Percentiles rank a stretch among this genome's conserved stretches.
Evolutionary conservation across 805 yeast genomes (phyloP).

Genomic region (Saccharomycopsis capsularis): DNA sequence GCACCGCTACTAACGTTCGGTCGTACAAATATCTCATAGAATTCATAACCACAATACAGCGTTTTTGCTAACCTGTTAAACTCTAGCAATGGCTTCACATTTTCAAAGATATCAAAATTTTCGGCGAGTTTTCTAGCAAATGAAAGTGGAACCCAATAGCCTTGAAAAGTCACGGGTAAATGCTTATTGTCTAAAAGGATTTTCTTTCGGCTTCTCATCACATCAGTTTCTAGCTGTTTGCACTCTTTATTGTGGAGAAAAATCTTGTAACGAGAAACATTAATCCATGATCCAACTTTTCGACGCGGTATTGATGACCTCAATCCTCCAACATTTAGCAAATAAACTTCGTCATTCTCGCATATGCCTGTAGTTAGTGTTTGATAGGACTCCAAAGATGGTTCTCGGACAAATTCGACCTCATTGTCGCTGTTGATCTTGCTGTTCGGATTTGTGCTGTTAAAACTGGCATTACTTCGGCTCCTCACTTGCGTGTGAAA

Average conservation of each 20-base stretch:
- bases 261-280: constrained; percentile 21
- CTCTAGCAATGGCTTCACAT: constrained; percentile 23
- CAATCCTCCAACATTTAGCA: constrained; percentile 13
- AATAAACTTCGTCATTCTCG: constrained; percentile 19
- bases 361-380: constrained; percentile 4
- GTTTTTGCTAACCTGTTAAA: constrained; percentile 27
- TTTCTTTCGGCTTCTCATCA: constrained; percentile 1
- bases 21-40: constrained; percentile 26
- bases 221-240: constrained; percentile 6
- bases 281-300: constrained; percentile 26
- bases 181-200: neutral
- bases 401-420: neutral
- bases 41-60: constrained; percentile 24
- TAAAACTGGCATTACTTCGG: too few relatives aligned
- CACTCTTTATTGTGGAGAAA: constrained; percentile 6
- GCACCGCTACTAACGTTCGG: constrained; percentile 16
- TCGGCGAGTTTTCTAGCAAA: constrained; percentile 25
- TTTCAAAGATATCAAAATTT: constrained; percentile 19
- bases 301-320: constrained; percentile 18
- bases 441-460: neutral
- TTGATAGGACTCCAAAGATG: neutral
- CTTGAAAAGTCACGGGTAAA: constrained; percentile 15
- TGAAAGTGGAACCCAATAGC: constrained; percentile 25
- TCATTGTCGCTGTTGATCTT: neutral
- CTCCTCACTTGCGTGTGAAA: too few relatives aligned